Base-by-base conservation (phyloP, 495 filamentous ascomycete genomes). In the Lasiosphaeris hirsuta region DNA sequence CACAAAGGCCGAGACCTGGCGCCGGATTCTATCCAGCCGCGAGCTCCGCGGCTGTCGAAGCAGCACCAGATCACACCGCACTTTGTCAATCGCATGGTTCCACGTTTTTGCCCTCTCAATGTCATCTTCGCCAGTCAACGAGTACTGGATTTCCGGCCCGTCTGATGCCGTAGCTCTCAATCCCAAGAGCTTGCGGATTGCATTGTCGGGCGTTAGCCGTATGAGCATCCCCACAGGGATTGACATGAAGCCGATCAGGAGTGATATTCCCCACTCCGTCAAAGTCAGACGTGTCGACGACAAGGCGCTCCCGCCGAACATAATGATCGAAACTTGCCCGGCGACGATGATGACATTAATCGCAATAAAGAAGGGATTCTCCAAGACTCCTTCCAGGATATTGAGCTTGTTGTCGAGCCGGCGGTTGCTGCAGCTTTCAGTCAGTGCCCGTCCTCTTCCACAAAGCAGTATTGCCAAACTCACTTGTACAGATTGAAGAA, bases 381-480 rank as follows among this genome's bases (percentile, higher is more conserved):
- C 79, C 39, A 72, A 73, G 13, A 93, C 78, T 15, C 89, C 89
- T 59, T 93, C 88, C 69, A 96, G 86, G 58, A 94, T 87, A 64
- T 95, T 94, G 73, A 93, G 81, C 18, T 83, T 81, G 71, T 93
- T 94, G 66, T 95, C 90, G n/a, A 94, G 77, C 3, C 89, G 85
- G 46, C 89, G 86, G 45, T 53, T 57, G 48, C 52, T 57, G 19
- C 14, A 5, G 14, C 1, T 10, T 15, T 5, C 49, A 33, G 23
- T 45, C 30, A 37, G 41, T 14, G 71, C 81, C 81, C 23, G 23
- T 89, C 64, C 77, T 81, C 46, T 9, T 40, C 11, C 49, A 30
- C 49, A 23, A 19, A 37, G 41, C n/a, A 41, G 48, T 33, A 15
- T 40, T 2, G 45, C 59, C 59, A 43, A 64, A 56, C 53, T 56